Evolutionary conservation across 2,329 filamentous ascomycete genomes (phyloP).

Genomic region (Cyphellophora attinorum): DNA sequence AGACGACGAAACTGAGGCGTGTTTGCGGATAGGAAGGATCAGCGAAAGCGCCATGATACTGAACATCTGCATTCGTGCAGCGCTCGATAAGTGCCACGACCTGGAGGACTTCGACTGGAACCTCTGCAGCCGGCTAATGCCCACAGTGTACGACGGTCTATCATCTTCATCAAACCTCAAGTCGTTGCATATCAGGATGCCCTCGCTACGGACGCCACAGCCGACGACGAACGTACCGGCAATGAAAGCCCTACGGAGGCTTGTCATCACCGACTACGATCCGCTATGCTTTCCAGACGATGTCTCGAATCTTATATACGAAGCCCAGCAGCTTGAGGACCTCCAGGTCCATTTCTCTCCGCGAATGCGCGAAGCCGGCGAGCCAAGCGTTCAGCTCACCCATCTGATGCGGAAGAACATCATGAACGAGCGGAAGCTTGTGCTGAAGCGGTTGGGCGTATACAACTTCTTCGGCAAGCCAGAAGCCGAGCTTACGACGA

Average conservation of each 20-base stretch:
- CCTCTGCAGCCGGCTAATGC: slow-evolving; percentile 50
- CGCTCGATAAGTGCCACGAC: slow-evolving; percentile 48
- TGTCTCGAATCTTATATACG: slow-evolving; percentile 44
- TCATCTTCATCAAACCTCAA: slow-evolving; percentile 39
- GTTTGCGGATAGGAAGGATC: slow-evolving; percentile 46
- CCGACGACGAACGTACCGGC: slow-evolving; percentile 48
- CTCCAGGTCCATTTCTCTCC: slow-evolving; percentile 52
- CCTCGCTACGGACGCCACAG: slow-evolving; percentile 45
- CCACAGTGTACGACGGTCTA: slow-evolving; percentile 50
- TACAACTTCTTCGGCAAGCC: slow-evolving; percentile 48
- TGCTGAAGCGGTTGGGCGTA: slow-evolving; percentile 41
- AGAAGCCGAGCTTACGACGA: slow-evolving; percentile 37
- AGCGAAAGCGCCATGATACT: slow-evolving; percentile 57
- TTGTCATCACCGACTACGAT: slow-evolving; percentile 51
- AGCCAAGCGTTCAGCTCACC: slow-evolving; percentile 45
- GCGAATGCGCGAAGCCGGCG: slow-evolving; percentile 50
- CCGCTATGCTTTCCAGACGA: slow-evolving; percentile 57
- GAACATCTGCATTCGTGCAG: slow-evolving; percentile 50
- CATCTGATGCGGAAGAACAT: slow-evolving; percentile 48
- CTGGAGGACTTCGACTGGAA: slow-evolving; percentile 51
- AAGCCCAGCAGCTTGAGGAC: slow-evolving; percentile 45
- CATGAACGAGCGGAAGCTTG: slow-evolving; percentile 35
- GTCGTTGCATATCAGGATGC: slow-evolving; percentile 47
- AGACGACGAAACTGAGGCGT: slow-evolving; percentile 51
- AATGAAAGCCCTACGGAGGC: slow-evolving; percentile 43